Evolutionary conservation across 108 stramenopile species (phyloP), one percentile per base, ranked within the genome.

Genomic region (Parmales sp.): DNA sequence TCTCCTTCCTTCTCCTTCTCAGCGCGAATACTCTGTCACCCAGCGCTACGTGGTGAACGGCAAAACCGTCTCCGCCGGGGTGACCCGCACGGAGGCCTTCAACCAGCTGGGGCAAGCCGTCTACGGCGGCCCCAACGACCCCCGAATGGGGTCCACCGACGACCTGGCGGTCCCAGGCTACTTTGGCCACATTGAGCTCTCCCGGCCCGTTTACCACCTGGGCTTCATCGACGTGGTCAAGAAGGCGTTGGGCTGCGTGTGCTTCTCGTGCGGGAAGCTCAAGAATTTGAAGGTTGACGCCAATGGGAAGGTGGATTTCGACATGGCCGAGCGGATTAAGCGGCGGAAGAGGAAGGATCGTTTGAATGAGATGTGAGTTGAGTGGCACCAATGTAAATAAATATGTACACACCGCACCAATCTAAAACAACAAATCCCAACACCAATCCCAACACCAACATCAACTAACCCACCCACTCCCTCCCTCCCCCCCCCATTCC

Each of bases 41-140:
- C 94, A 95, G 76, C 89, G 88, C 51, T 80, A 88, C 46, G 92
- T 88, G 37, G 88, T 95, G 51, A 91, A 94, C 76, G 88, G 86
- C 19, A 77, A 88, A 39, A 89, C 88, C 65, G 87, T 96, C 68
- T 88, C 90, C 2, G 88, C 92, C 65, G 94, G 95, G 63, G 86
- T 96, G 38, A 91, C 93, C 16, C 78, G 87, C 34, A 87, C 90
- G 72, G 94, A n/a, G n/a, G n/a, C n/a, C n/a, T n/a, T n/a, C n/a
- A n/a, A n/a, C n/a, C n/a, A n/a, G n/a, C n/a, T n/a, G 7, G 95
- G 95, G 5, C 90, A 95, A 69, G 90, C 93, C 28, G 93, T 97
- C 37, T 94, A 94, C 66, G 96, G 96, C 45, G 95, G 96, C 38
- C 90, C 92, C 48, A 93, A 94, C 68, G 98, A 99, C 72, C 97